Evolutionary conservation across 176 grass and related monocot species (phyloP).

Genomic region (Aegilops sharonensis): DNA sequence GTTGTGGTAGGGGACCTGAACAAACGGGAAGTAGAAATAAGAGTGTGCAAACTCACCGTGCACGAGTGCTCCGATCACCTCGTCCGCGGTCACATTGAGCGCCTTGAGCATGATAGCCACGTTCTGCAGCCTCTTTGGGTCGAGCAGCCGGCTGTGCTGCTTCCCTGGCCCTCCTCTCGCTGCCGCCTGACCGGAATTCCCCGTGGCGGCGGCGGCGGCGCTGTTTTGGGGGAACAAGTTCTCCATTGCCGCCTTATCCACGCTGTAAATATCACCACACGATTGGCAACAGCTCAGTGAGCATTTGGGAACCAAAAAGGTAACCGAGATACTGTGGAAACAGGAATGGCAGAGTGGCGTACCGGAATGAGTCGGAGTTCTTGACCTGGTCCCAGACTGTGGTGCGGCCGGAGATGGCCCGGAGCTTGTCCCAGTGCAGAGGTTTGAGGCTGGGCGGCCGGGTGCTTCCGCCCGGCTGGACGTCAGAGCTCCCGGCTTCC

Average conservation of each 20-base stretch:
- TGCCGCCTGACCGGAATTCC: constrained; percentile 3
- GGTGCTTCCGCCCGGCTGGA: constrained; percentile 3
- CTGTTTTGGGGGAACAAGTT: constrained; percentile 46
- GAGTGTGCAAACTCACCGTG: constrained; percentile 43
- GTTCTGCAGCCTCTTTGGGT: constrained; percentile 72
- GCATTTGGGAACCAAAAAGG: background rate
- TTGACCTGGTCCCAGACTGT: constrained; percentile 66
- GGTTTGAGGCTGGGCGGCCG: constrained; percentile 47
- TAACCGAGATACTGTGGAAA: background rate
- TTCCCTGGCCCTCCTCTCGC: constrained; percentile 21
- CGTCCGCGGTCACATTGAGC: constrained; percentile 55
- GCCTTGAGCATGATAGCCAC: constrained; percentile 74
- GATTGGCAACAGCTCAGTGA: background rate
- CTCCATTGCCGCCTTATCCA: constrained; percentile 79
- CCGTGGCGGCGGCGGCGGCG: background rate
- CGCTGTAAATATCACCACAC: constrained; percentile 35
- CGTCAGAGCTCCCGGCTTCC: constrained; percentile 24
- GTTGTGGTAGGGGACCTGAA: constrained; percentile 23
- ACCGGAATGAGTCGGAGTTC: constrained; percentile 58
- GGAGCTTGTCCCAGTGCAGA: constrained; percentile 70
- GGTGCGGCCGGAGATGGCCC: constrained; percentile 46
- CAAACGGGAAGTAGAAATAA: constrained; percentile 14
- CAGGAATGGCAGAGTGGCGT: background rate
- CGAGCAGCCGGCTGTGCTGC: constrained; percentile 58
- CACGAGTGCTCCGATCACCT: constrained; percentile 52